A percentile compares a stretch with the other conserved stretches of the same genome.
Evolutionary conservation across 352 stramenopile genomes (phyloP).

Genomic region (Phytophthora nicotianae): DNA sequence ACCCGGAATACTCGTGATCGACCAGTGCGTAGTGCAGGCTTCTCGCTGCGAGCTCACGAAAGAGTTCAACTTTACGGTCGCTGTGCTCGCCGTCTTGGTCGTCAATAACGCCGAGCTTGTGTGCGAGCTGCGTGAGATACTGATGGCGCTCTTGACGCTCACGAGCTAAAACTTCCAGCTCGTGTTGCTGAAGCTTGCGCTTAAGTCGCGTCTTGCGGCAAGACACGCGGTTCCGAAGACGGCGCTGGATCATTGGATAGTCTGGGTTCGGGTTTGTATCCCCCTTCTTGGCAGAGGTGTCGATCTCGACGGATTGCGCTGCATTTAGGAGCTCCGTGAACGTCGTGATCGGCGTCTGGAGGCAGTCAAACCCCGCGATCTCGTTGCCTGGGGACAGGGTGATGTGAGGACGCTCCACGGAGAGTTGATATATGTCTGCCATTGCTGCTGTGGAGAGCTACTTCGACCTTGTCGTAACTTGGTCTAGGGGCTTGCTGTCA

Average conservation of each 20-base stretch:
- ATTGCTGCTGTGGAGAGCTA: conserved; percentile 7
- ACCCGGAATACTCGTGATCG: conserved; percentile 35
- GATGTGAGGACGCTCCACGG: conserved; percentile 16
- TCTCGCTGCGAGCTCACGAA: conserved; percentile 34
- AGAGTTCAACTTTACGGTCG: conserved; percentile 11
- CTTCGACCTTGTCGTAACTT: conserved; percentile 23
- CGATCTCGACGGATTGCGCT: conserved; percentile 22
- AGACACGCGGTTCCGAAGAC: conserved; percentile 48
- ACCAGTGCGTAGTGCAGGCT: conserved; percentile 49
- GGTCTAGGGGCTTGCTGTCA: conserved; percentile 4
- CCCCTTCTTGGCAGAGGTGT: background rate
- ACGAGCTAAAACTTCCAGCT: conserved; percentile 26
- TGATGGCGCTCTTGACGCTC: conserved; percentile 37
- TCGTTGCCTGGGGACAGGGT: conserved; percentile 1
- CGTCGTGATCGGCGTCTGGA: conserved; percentile 21
- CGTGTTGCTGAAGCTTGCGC: conserved; percentile 46
- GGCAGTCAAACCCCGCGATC: background rate
- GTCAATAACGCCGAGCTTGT: conserved; percentile 10
- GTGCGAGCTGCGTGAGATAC: conserved; percentile 39
- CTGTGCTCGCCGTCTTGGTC: background rate
- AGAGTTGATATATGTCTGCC: conserved; percentile 14
- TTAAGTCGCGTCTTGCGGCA: conserved; percentile 57
- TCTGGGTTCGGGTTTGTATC: conserved; percentile 7
- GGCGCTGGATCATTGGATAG: conserved; percentile 26
- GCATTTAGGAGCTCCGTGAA: conserved; percentile 35